phyloP scores from a whole-genome alignment of 805 yeast genomes.

The Cephaloascus fragrans region DNA sequence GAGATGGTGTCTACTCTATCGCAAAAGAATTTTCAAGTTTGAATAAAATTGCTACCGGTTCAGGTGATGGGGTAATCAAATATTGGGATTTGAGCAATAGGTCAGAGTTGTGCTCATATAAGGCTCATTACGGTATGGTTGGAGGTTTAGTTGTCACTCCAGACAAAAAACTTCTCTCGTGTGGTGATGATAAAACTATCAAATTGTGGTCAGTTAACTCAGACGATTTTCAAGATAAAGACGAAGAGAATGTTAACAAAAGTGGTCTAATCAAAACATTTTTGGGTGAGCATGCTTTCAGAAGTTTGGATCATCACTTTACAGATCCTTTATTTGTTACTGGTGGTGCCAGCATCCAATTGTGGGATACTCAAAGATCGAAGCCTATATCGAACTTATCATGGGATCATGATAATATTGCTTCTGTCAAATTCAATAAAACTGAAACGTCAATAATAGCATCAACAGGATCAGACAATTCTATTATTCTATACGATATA shows the following conservation, averaged over 20 bases:
- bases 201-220: conserved; percentile 78
- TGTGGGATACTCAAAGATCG: conserved; percentile 86
- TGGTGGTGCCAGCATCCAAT: conserved; percentile 80
- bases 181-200: conserved; percentile 85
- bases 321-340: conserved; percentile 71
- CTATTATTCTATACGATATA: conserved; percentile 81
- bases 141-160: conserved; percentile 75
- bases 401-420: conserved; percentile 96
- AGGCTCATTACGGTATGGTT: conserved; percentile 87
- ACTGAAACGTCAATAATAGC: conserved; percentile 88
- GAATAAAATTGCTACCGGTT: conserved; percentile 78
- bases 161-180: conserved; percentile 53
- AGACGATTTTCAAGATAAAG: conserved; percentile 31
- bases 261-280: conserved; percentile 68
- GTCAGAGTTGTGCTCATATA: conserved; percentile 64
- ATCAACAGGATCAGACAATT: conserved; percentile 83
- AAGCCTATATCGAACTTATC: conserved; percentile 69
- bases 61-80: conserved; percentile 92
- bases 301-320: conserved; percentile 79
- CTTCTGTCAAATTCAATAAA: conserved; percentile 74
- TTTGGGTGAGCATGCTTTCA: conserved; percentile 76
- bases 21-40: conserved; percentile 68
- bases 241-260: conserved; percentile 14
- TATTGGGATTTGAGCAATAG: conserved; percentile 86
- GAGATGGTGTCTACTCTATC: conserved; percentile 86